phyloP scores from a whole-genome alignment of 2,329 filamentous ascomycete species.

The Trichoderma guizhouense region DNA sequence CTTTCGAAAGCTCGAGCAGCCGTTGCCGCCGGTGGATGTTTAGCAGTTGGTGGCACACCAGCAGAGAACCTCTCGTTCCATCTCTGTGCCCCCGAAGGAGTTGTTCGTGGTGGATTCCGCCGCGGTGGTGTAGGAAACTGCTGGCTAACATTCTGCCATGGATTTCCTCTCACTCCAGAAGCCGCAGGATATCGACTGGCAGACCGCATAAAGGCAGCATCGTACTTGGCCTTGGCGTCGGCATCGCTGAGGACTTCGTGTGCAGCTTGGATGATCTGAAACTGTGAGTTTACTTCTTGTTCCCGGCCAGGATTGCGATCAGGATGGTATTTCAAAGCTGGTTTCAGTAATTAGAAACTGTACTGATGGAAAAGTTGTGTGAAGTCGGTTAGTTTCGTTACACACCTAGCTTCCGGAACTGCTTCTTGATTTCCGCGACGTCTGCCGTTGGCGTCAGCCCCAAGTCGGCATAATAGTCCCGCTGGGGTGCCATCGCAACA shows the following conservation, averaged over 20 bases:
- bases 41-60: slow-evolving; percentile 43
- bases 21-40: slow-evolving; percentile 39
- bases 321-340: slow-evolving; percentile 81
- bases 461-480: slow-evolving; percentile 84
- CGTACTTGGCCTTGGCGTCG: slow-evolving; percentile 50
- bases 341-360: neutral
- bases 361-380: neutral
- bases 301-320: slow-evolving; percentile 85
- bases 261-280: slow-evolving; percentile 81
- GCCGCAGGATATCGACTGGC: slow-evolving; percentile 42
- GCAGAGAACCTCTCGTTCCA: slow-evolving; percentile 43
- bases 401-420: slow-evolving; percentile 78
- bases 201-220: slow-evolving; percentile 41
- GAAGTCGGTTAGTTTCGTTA: neutral
- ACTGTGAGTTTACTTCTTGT: slow-evolving; percentile 73
- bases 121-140: slow-evolving; percentile 51
- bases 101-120: slow-evolving; percentile 31
- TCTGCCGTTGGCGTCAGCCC: slow-evolving; percentile 67
- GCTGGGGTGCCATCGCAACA: slow-evolving; percentile 41
- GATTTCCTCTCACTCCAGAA: slow-evolving; percentile 56
- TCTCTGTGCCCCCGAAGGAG: slow-evolving; percentile 42
- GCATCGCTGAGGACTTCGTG: slow-evolving; percentile 67
- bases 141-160: slow-evolving; percentile 49
- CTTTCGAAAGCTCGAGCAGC: slow-evolving; percentile 43
- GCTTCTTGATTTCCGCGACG: slow-evolving; percentile 75